Evolutionary conservation across 805 yeast species (phyloP).

Genomic region (Wickerhamiella vanderwaltii): DNA sequence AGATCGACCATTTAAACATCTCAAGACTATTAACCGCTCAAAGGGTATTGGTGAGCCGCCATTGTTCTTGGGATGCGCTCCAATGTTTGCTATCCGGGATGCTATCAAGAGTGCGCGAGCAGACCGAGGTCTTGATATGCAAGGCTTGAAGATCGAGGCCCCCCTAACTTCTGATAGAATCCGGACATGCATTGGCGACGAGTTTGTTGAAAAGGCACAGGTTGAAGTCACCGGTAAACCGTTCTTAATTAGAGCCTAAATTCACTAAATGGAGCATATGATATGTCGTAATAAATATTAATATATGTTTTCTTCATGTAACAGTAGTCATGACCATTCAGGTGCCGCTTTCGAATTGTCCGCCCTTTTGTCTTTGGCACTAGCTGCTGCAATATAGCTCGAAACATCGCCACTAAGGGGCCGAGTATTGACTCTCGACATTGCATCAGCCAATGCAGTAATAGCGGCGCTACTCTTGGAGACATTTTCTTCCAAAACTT

Average conservation of each 20-base stretch:
- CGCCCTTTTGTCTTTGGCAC: background rate
- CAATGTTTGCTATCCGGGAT: slow-evolving; percentile 35
- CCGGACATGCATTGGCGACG: slow-evolving; percentile 32
- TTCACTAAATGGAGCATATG: no score
- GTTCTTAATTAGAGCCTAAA: slow-evolving; percentile 18
- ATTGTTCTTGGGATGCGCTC: slow-evolving; percentile 34
- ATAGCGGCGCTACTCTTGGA: slow-evolving; percentile 38
- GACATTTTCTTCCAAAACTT: slow-evolving; percentile 38
- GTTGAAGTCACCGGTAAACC: slow-evolving; percentile 22
- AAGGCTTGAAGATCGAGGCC: slow-evolving; percentile 22
- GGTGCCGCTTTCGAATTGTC: background rate
- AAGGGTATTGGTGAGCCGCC: slow-evolving; percentile 44
- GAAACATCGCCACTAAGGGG: slow-evolving; percentile 19
- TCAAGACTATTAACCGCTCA: slow-evolving; percentile 34
- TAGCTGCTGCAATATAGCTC: no score
- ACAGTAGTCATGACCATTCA: background rate
- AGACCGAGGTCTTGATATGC: slow-evolving; percentile 23
- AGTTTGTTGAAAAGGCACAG: slow-evolving; percentile 23
- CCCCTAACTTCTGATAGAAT: slow-evolving; percentile 38
- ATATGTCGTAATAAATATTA: background rate
- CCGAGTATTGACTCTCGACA: slow-evolving; percentile 22
- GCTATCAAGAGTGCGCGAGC: slow-evolving; percentile 32
- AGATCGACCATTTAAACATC: slow-evolving; percentile 33
- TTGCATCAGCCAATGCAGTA: slow-evolving; percentile 37
- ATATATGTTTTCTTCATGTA: background rate